Percentiles rank a stretch among this genome's conserved stretches.
phyloP scores from a whole-genome alignment of 257 asterid genomes.

The Salvia rosmarinus region DNA sequence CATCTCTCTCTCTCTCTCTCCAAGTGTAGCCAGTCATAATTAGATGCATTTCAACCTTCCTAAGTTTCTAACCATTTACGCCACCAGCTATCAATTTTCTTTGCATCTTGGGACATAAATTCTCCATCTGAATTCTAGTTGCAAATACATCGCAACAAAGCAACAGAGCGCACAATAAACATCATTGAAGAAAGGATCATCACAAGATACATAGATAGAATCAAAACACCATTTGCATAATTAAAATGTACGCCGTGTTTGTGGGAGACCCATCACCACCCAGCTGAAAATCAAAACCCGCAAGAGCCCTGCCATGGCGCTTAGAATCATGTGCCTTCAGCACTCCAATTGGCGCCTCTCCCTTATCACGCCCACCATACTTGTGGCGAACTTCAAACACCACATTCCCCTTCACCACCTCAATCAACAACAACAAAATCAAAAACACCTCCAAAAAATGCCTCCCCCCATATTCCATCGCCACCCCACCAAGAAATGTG shows the following conservation, averaged over 20 bases:
- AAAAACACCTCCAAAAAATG: slow-evolving; percentile 1
- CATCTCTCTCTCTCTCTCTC: neutral
- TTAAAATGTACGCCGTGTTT: neutral
- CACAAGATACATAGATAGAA: neutral
- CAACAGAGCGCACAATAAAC: neutral
- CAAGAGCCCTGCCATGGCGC: slow-evolving; percentile 62
- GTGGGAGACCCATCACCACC: slow-evolving; percentile 61
- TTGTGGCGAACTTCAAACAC: slow-evolving; percentile 46
- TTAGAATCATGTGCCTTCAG: slow-evolving; percentile 52
- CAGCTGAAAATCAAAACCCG: slow-evolving; percentile 46
- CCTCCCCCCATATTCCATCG: slow-evolving; percentile 48
- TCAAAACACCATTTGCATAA: neutral
- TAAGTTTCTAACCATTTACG: neutral
- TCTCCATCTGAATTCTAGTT: neutral
- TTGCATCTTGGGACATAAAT: neutral
- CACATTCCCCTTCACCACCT: slow-evolving; percentile 38
- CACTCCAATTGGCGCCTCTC: slow-evolving; percentile 35
- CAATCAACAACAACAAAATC: slow-evolving; percentile 19
- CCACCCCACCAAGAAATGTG: slow-evolving; percentile 8
- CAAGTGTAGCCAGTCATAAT: neutral
- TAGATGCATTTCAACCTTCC: neutral
- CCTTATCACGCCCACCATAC: slow-evolving; percentile 45
- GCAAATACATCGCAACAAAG: neutral
- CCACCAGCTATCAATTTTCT: neutral
- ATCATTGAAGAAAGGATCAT: neutral